phyloP scores from a whole-genome alignment of 2,329 filamentous ascomycete species.

The Xylaria sp. region DNA sequence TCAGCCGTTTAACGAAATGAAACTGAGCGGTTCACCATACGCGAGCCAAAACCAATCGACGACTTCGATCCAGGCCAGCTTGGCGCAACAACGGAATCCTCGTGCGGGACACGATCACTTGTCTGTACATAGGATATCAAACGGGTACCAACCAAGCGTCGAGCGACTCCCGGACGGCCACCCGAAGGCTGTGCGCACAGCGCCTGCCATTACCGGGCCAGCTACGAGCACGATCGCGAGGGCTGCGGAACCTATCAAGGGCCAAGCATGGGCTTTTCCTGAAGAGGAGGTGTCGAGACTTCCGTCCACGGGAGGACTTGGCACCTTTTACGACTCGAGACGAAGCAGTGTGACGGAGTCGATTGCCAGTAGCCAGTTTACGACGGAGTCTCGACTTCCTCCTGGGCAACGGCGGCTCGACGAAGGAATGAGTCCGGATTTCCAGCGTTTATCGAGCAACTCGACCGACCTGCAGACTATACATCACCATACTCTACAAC shows the following conservation, averaged over 20 bases:
- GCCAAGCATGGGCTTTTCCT: slow-evolving; percentile 82
- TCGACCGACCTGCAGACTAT: slow-evolving; percentile 60
- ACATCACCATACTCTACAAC: slow-evolving; percentile 77
- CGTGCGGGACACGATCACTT: slow-evolving; percentile 55
- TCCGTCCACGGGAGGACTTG: slow-evolving; percentile 49
- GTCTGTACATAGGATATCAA: slow-evolving; percentile 63
- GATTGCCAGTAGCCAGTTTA: slow-evolving; percentile 78
- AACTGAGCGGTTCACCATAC: slow-evolving; percentile 72
- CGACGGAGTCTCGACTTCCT: slow-evolving; percentile 72
- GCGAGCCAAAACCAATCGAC: slow-evolving; percentile 77
- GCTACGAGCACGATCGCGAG: slow-evolving; percentile 66
- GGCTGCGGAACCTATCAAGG: slow-evolving; percentile 78
- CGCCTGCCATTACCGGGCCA: slow-evolving; percentile 75
- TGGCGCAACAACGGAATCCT: slow-evolving; percentile 68
- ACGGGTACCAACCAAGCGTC: slow-evolving; percentile 63
- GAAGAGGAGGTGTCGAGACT: slow-evolving; percentile 65
- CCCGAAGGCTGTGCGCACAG: slow-evolving; percentile 61
- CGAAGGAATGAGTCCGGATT: slow-evolving; percentile 54
- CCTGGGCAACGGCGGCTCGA: slow-evolving; percentile 73
- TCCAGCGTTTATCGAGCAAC: slow-evolving; percentile 50
- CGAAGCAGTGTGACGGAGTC: slow-evolving; percentile 78
- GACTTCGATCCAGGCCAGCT: slow-evolving; percentile 70
- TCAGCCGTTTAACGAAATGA: slow-evolving; percentile 69
- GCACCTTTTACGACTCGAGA: slow-evolving; percentile 64
- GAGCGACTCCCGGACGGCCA: slow-evolving; percentile 59